phyloP scores from a whole-genome alignment of 805 yeast species.

The Naumovozyma castellii region DNA sequence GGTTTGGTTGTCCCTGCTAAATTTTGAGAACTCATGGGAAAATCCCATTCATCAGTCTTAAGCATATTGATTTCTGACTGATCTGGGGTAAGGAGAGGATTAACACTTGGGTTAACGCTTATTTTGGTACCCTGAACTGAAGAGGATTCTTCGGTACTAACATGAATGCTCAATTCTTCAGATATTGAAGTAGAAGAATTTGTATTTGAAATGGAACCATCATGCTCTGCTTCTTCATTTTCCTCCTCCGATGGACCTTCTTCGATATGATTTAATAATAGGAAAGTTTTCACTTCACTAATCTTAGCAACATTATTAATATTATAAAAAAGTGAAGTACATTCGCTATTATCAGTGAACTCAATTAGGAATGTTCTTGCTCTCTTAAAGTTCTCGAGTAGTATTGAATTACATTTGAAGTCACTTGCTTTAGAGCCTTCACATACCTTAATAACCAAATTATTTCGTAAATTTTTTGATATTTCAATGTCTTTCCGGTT shows the following conservation, averaged over 20 bases:
- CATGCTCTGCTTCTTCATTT: constrained; percentile 2
- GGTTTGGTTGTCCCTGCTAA: constrained; percentile 1
- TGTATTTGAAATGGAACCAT: not conserved
- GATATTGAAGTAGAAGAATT: constrained; percentile 2
- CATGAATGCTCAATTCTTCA: not conserved
- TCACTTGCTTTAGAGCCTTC: constrained; percentile 1
- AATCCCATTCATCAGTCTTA: constrained; percentile 14
- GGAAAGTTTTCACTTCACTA: constrained; percentile 26
- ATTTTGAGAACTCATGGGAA: constrained; percentile 3
- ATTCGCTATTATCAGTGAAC: not conserved
- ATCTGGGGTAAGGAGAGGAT: constrained; percentile 13
- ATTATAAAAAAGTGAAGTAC: constrained; percentile 5
- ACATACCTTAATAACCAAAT: constrained; percentile 7
- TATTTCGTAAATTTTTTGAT: constrained; percentile 7
- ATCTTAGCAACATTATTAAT: constrained; percentile 18
- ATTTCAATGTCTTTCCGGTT: constrained; percentile 8
- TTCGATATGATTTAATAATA: constrained; percentile 16
- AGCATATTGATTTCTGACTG: constrained; percentile 6
- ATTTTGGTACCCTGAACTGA: not conserved
- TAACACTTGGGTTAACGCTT: constrained; percentile 1
- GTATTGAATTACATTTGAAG: not conserved
- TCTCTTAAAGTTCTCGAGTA: constrained; percentile 2
- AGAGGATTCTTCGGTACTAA: not conserved
- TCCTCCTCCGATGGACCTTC: constrained; percentile 4
- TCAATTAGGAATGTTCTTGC: constrained; percentile 9